Conservation (phyloP, 2,329 filamentous ascomycete species). For the Ramularia endophylla region DNA sequence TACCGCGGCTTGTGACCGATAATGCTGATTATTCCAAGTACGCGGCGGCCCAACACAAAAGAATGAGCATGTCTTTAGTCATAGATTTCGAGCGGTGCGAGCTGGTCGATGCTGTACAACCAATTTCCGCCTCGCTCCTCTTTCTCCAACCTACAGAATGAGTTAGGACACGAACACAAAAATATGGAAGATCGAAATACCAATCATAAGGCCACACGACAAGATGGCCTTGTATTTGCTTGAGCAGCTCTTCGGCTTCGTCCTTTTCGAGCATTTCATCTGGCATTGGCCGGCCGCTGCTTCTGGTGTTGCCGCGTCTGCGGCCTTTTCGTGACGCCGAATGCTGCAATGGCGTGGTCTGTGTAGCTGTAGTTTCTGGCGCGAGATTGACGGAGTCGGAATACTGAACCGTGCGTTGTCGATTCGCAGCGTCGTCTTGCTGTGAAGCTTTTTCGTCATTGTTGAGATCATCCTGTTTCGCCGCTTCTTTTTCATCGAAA, state of each 20-base stretch:
- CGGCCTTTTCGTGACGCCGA: slow-evolving; percentile 51
- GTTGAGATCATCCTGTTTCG: slow-evolving; percentile 7
- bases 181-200: slow-evolving; percentile 34
- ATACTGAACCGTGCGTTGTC: slow-evolving; percentile 30
- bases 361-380: slow-evolving; percentile 27
- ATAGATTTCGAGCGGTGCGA: slow-evolving; percentile 95
- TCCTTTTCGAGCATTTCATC: slow-evolving; percentile 70
- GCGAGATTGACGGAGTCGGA: slow-evolving; percentile 20
- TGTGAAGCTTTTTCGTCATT: slow-evolving; percentile 31
- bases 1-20: too few species aligned
- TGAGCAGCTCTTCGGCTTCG: slow-evolving; percentile 76
- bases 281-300: slow-evolving; percentile 56
- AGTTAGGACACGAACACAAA: slow-evolving; percentile 11
- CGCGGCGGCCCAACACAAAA: too few species aligned
- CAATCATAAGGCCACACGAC: slow-evolving; percentile 96
- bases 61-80: too few species aligned
- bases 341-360: slow-evolving; percentile 14
- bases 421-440: slow-evolving; percentile 26
- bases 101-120: slow-evolving; percentile 93
- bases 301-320: slow-evolving; percentile 64
- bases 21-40: too few species aligned
- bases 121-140: slow-evolving; percentile 94
- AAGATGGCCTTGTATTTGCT: slow-evolving; percentile 77
- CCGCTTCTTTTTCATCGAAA: slow-evolving; percentile 23
- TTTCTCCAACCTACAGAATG: slow-evolving; percentile 59